These are phyloP conservation scores for Tylopilus felleus DNA, from an alignment of 768 basidiomycete genomes.

Conservation along the genomic window DNA sequence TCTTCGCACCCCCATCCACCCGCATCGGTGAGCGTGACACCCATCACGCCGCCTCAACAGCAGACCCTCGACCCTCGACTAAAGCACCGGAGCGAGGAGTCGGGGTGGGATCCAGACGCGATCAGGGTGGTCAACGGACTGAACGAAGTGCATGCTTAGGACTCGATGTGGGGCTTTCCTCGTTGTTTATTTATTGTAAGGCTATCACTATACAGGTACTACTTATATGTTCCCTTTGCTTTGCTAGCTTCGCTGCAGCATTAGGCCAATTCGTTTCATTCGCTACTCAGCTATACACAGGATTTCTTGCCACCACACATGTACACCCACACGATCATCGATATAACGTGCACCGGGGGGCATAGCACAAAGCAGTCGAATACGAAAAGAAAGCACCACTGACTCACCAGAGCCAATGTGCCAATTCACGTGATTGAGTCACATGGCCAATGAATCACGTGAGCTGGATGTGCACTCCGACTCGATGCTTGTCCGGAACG, in stretches of 20 bases:
- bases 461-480: not conserved
- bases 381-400: too few relatives aligned
- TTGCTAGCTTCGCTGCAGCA: not conserved
- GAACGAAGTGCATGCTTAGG: conserved; percentile 18
- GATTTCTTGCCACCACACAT: not conserved
- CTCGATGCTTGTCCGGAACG: not conserved
- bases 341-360: not conserved
- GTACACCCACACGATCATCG: not conserved
- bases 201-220: conserved; percentile 10
- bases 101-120: conserved; percentile 25
- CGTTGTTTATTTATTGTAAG: conserved; percentile 20
- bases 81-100: conserved; percentile 30
- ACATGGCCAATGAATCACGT: conserved; percentile 3
- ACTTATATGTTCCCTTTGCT: not conserved
- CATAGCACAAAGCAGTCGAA: too few relatives aligned
- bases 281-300: not conserved
- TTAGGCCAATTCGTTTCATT: not conserved
- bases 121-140: conserved; percentile 14
- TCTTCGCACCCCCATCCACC: conserved; percentile 25
- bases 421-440: not conserved
- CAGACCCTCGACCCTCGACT: conserved; percentile 28
- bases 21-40: conserved; percentile 29
- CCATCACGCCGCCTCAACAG: conserved; percentile 28
- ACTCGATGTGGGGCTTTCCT: not conserved
- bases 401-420: too few relatives aligned